Evolutionary conservation across 2,329 filamentous ascomycete species (phyloP), one percentile per base, ranked within the genome.

Genomic region (Colletotrichum chrysophilum): DNA sequence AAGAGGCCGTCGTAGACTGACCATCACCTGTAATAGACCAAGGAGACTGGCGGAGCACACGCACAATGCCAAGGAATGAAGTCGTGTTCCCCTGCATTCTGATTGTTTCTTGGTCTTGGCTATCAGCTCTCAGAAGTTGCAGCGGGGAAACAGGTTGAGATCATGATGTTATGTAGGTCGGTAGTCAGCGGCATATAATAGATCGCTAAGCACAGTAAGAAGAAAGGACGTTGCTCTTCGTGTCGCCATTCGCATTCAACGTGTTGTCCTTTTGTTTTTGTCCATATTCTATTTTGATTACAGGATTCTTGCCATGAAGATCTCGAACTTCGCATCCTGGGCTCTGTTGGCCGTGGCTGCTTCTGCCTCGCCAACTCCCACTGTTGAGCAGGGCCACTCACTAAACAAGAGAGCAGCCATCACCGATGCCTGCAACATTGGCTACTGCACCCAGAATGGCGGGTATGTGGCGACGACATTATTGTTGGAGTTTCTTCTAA

Each of bases 361-460:
- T 2, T 70, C 66, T 56, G 73, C 73, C 8, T 58, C 69, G 13
- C 76, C 76, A 12, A 72, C 76, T 14, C 60, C 67, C 5, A 61
- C 60, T 4, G 12, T 7, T 26, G 48, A 66, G 21, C 52, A 71
- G 32, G 67, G 34, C 28, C 60, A 67, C 13, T 16, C 66, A 6
- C 26, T 77, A 24, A 68, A 58, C 61, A 77, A 77, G 55, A 43
- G 73, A 38, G 76, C 76, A 2, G 70, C 76, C 30, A 34, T 77
- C 18, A 75, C 66, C 7, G 76, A 77, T 65, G 68, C 73, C 14
- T 75, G 72, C 55, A 77, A 73, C 66, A 77, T 77, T 9, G 73
- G 76, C 13, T 77, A 77, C 60, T 71, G 65, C 43, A 77, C 73
- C 2, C 76, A 76, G 34, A 77, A 77, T 24, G 76, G 76, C 68